Conservation (phyloP, 148 eudicot species). For the Diospyros kaki region DNA sequence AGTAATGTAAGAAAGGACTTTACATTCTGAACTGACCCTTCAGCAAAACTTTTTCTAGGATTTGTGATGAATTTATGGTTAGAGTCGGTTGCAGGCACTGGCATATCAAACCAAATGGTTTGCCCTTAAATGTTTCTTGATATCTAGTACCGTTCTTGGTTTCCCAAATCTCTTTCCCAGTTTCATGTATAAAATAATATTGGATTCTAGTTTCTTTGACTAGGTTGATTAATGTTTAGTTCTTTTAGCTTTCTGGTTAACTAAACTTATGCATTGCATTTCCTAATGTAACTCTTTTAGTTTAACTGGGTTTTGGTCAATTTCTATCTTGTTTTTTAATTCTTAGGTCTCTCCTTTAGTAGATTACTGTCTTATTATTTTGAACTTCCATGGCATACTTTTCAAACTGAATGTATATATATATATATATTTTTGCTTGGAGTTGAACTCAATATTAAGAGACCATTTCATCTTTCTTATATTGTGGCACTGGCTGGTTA, state of each 20-base stretch:
- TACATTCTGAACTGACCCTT: not conserved
- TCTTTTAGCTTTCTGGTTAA: not conserved
- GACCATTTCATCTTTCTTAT: not conserved
- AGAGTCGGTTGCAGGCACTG: not conserved
- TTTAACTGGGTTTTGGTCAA: too few species aligned
- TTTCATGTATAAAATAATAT: not conserved
- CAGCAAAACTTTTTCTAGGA: constrained; percentile 1
- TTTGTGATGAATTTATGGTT: constrained; percentile 1
- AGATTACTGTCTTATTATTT: not conserved
- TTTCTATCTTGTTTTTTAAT: too few species aligned
- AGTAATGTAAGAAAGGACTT: not conserved
- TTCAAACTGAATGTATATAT: too few species aligned
- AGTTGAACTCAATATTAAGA: not conserved
- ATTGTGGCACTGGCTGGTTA: not conserved
- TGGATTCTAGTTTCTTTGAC: not conserved
- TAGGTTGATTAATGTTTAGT: not conserved
- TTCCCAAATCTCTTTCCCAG: not conserved
- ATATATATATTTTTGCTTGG: too few species aligned
- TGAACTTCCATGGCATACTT: too few species aligned
- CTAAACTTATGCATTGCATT: not conserved
- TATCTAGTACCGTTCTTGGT: not conserved
- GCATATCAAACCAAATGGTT: not conserved
- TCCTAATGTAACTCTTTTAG: not conserved
- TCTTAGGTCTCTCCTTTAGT: not conserved
- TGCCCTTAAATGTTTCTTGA: constrained; percentile 1